Conservation (phyloP, 23 red algal species). For the Chondrus crispus region DNA sequence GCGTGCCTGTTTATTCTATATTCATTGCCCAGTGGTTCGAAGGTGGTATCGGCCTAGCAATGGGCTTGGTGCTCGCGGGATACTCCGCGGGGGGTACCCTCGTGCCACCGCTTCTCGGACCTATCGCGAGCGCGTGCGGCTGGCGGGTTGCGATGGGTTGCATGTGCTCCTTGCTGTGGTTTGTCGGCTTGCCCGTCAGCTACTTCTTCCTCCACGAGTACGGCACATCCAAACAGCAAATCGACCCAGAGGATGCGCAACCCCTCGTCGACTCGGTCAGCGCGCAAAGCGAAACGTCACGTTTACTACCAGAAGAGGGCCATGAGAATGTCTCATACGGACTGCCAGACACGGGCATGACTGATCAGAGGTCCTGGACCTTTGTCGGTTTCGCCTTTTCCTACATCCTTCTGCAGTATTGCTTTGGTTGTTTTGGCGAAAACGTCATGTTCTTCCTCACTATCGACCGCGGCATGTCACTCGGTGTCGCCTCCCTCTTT, state of each 20-base stretch:
- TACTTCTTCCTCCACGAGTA: conserved; percentile 67
- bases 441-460: conserved; percentile 92
- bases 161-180: conserved; percentile 53
- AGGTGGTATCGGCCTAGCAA: conserved; percentile 68
- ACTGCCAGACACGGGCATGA: background rate
- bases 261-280: background rate
- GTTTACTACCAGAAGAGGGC: background rate
- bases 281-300: background rate
- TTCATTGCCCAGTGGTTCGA: conserved; percentile 84
- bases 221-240: background rate
- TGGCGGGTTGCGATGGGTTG: conserved; percentile 76
- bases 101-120: conserved; percentile 51
- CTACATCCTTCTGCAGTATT: conserved; percentile 85
- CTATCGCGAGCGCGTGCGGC: conserved; percentile 49
- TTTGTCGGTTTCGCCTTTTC: conserved; percentile 71
- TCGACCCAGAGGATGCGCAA: background rate
- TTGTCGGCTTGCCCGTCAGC: conserved; percentile 61
- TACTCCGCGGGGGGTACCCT: conserved; percentile 83
- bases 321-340: background rate
- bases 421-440: conserved; percentile 86
- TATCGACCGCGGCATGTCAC: conserved; percentile 46
- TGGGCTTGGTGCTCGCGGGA: conserved; percentile 91
- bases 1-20: conserved; percentile 87
- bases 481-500: conserved; percentile 75
- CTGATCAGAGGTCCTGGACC: conserved; percentile 32